Evolutionary conservation across 2,329 filamentous ascomycete genomes (phyloP).

Genomic region (Orbilia blumenaviensis): DNA sequence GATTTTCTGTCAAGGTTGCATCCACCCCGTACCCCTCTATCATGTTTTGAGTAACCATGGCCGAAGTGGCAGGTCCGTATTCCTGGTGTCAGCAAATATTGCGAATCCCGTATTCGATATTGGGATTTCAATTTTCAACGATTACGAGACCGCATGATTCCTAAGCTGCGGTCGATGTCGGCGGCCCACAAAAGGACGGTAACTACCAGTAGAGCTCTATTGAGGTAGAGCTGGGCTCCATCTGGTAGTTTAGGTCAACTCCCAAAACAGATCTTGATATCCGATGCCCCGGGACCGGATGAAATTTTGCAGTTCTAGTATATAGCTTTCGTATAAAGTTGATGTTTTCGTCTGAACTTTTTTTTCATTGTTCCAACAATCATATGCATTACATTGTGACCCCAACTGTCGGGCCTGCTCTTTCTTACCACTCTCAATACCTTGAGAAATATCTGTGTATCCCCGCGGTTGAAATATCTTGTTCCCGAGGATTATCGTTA

Average conservation of each 20-base stretch:
- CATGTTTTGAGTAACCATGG: not conserved
- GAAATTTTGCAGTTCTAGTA: not conserved
- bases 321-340: not conserved
- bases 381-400: not conserved
- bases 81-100: not conserved
- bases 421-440: not conserved
- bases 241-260: too few species aligned
- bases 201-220: too few species aligned
- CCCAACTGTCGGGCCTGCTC: not conserved
- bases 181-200: not conserved
- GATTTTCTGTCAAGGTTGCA: not conserved
- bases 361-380: not conserved
- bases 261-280: too few species aligned
- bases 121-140: not conserved
- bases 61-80: not conserved
- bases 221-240: too few species aligned
- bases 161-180: not conserved
- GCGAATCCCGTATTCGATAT: not conserved
- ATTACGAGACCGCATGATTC: not conserved
- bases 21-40: not conserved
- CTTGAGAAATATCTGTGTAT: not conserved
- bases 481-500: constrained; percentile 26
- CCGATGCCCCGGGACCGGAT: not conserved
- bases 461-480: not conserved
- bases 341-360: not conserved